These are phyloP conservation scores for Quercus lobata DNA, from an alignment of 331 rosid genomes.

Conservation along the genomic window DNA sequence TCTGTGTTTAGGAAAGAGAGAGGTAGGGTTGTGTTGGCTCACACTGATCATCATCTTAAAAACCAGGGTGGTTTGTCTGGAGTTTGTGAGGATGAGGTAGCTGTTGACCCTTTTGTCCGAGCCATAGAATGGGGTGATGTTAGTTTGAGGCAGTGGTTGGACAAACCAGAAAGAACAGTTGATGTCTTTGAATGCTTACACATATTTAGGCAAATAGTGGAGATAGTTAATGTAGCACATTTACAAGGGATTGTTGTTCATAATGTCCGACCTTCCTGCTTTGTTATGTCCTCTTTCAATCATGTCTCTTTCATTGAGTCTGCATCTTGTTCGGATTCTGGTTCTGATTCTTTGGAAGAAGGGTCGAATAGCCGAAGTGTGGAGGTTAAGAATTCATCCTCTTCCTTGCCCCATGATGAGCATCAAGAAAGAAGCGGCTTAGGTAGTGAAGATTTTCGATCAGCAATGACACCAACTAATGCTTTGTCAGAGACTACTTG, in stretches of 20 bases:
- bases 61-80: constrained; percentile 56
- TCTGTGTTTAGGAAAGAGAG: constrained; percentile 43
- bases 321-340: constrained; percentile 86
- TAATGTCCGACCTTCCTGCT: constrained; percentile 95
- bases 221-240: constrained; percentile 72
- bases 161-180: constrained; percentile 64
- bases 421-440: constrained; percentile 35
- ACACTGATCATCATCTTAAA: constrained; percentile 32
- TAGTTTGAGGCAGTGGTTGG: constrained; percentile 97
- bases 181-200: constrained; percentile 79
- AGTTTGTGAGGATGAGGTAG: constrained; percentile 54
- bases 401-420: constrained; percentile 34
- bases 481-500: constrained; percentile 74
- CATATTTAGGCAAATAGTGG: constrained; percentile 84
- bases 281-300: constrained; percentile 91
- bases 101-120: constrained; percentile 45
- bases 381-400: constrained; percentile 45
- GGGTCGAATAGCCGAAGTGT: constrained; percentile 43
- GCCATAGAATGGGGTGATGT: constrained; percentile 70
- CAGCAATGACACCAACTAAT: constrained; percentile 38
- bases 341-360: constrained; percentile 74
- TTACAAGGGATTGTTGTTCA: constrained; percentile 90
- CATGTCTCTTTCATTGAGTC: constrained; percentile 91
- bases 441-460: constrained; percentile 52
- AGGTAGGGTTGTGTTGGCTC: constrained; percentile 45